Conservation (phyloP, 495 filamentous ascomycete genomes). For the Penicillium fimorum region DNA sequence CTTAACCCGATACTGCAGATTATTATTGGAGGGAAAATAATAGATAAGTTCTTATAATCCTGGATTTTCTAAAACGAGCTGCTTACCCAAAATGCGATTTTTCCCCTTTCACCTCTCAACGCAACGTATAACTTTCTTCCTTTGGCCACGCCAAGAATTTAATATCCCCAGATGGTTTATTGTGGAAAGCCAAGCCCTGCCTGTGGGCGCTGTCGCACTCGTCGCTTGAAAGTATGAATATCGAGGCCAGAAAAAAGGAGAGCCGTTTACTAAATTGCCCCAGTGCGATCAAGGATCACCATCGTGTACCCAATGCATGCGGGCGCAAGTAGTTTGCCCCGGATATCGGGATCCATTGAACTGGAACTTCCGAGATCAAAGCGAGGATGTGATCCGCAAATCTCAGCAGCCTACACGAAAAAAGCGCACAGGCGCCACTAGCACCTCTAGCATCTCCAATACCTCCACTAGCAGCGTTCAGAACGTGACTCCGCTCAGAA, state of each 20-base stretch:
- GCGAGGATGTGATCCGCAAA: neutral
- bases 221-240: conserved; percentile 24
- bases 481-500: neutral
- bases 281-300: conserved; percentile 15
- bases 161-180: conserved; percentile 19
- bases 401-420: conserved; percentile 7
- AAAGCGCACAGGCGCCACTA: neutral
- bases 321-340: conserved; percentile 17
- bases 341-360: conserved; percentile 18
- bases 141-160: neutral
- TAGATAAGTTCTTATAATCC: neutral
- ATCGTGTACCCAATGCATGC: conserved; percentile 14
- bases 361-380: conserved; percentile 16
- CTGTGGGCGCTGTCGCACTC: conserved; percentile 17
- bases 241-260: neutral
- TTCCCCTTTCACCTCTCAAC: neutral
- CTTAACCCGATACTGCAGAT: neutral
- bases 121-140: neutral
- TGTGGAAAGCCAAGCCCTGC: conserved; percentile 21
- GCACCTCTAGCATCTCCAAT: neutral
- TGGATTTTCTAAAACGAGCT: neutral
- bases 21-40: neutral
- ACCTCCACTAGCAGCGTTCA: neutral
- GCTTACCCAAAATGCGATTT: neutral
- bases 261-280: neutral